Conservation (phyloP, 352 stramenopile genomes). For the Phytophthora fragariae region DNA sequence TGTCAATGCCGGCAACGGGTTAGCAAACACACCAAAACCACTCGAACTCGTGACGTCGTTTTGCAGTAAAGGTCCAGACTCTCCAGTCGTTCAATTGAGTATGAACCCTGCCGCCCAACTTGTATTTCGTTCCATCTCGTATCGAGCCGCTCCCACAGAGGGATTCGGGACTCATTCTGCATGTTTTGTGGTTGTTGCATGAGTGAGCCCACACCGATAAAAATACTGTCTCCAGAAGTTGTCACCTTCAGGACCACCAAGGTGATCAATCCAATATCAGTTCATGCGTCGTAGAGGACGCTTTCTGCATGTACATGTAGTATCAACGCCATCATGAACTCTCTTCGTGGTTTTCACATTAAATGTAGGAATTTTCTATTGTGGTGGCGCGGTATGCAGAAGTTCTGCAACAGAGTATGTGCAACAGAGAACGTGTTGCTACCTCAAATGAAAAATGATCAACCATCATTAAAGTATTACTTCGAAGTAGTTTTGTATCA, state of each 20-base stretch:
- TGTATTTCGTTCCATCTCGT: neutral
- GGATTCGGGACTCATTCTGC: neutral
- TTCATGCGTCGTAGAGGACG: neutral
- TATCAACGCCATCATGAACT: no score
- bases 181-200: neutral
- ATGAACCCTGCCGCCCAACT: neutral
- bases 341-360: no score
- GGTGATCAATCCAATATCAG: neutral
- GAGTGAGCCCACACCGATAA: neutral
- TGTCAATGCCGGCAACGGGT: neutral
- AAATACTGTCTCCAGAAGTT: neutral
- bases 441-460: no score
- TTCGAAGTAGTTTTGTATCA: no score
- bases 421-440: no score
- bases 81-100: constrained; percentile 1
- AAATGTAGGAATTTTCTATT: no score
- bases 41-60: neutral
- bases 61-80: neutral
- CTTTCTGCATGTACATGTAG: no score
- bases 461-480: no score
- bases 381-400: no score
- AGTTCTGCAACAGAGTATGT: no score
- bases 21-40: neutral
- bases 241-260: neutral
- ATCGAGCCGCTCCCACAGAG: neutral